phyloP scores from a whole-genome alignment of 768 basidiomycete species.

The Boletus rufocinnamomeus region DNA sequence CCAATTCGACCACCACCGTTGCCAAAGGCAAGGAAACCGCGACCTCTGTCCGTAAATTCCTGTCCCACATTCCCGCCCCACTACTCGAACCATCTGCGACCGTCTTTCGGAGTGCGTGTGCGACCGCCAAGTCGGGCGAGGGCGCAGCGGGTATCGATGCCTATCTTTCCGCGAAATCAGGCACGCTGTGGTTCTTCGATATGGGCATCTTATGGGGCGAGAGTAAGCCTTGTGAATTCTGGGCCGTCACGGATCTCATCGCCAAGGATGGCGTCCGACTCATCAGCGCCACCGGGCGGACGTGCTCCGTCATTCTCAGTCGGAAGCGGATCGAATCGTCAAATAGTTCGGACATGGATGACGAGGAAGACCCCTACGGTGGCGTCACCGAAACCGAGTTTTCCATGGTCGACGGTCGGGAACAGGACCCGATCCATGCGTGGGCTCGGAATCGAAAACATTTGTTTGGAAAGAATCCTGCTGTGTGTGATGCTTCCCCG shows the following conservation, averaged over 20 bases:
- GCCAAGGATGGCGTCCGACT: conserved; percentile 54
- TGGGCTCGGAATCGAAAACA: conserved; percentile 65
- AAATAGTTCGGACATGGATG: background rate
- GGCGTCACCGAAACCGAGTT: conserved; percentile 65
- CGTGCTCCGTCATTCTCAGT: conserved; percentile 60
- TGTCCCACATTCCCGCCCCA: conserved; percentile 48
- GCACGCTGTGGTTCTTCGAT: conserved; percentile 71
- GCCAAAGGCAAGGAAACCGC: conserved; percentile 57
- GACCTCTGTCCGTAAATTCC: conserved; percentile 51
- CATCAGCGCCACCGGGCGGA: conserved; percentile 65
- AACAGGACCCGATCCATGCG: conserved; percentile 61
- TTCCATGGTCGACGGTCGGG: conserved; percentile 68
- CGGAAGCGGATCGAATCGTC: conserved; percentile 34
- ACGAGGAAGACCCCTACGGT: conserved; percentile 33
- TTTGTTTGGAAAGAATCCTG: conserved; percentile 49
- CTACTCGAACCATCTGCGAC: conserved; percentile 49
- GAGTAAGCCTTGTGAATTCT: conserved; percentile 77
- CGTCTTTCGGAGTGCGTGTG: conserved; percentile 59
- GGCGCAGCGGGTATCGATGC: conserved; percentile 67
- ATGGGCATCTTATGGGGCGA: conserved; percentile 74
- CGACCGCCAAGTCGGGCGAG: conserved; percentile 33
- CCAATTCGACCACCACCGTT: conserved; percentile 34
- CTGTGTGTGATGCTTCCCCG: background rate
- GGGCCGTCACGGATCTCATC: conserved; percentile 61
- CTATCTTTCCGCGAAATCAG: conserved; percentile 69